phyloP scores from a whole-genome alignment of 2,329 filamentous ascomycete genomes.

The Xylaria sp. region DNA sequence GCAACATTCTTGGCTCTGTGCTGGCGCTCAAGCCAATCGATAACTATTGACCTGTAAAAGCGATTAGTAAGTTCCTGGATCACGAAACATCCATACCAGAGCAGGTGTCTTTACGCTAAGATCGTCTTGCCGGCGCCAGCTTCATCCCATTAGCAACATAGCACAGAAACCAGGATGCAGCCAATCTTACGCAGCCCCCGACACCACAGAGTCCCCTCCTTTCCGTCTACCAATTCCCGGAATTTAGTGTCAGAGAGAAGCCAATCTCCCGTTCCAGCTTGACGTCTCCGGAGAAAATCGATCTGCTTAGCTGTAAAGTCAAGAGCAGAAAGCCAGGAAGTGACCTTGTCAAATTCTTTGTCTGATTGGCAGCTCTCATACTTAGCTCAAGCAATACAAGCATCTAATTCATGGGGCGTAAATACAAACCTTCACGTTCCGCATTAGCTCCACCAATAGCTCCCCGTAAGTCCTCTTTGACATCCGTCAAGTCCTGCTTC shows the following conservation, averaged over 20 bases:
- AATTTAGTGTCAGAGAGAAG: slow-evolving; percentile 29
- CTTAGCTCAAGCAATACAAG: neutral
- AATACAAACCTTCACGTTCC: neutral
- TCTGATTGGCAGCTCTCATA: neutral
- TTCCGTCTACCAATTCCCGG: slow-evolving; percentile 16
- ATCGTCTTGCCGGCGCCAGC: slow-evolving; percentile 62
- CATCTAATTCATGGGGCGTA: neutral
- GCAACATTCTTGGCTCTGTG: slow-evolving; percentile 41
- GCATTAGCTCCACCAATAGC: neutral
- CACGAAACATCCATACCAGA: neutral
- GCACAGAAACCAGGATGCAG: neutral
- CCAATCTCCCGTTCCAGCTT: slow-evolving; percentile 52
- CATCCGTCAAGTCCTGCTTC: neutral
- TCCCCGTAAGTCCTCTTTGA: neutral
- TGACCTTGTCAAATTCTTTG: neutral
- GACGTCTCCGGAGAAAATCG: slow-evolving; percentile 52
- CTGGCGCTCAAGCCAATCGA: neutral
- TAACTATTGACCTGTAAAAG: neutral
- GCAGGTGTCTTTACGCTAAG: slow-evolving; percentile 37
- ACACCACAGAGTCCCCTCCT: slow-evolving; percentile 56
- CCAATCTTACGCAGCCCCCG: slow-evolving; percentile 52
- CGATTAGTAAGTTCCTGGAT: neutral
- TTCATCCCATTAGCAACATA: neutral
- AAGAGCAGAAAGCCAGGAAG: slow-evolving; percentile 3
- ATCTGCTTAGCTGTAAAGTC: slow-evolving; percentile 54